Evolutionary conservation across 1,284 basidiomycete genomes (phyloP), one percentile per base, ranked within the genome.

Genomic region (Sanguinoderma infundibulare): DNA sequence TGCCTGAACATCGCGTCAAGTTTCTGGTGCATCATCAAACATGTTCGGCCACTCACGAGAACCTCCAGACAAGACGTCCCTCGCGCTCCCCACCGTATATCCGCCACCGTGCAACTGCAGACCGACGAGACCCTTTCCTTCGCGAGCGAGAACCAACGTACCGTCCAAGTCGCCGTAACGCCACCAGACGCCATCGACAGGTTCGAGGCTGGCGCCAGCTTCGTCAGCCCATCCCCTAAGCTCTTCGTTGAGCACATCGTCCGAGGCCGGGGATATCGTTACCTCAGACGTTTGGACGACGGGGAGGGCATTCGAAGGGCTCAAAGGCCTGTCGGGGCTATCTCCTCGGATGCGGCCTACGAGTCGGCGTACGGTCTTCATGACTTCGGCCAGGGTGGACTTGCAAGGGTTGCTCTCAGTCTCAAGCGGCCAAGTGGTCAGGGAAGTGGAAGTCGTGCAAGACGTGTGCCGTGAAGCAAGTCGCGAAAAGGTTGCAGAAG

Each of bases 1-100:
- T 61, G 9, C 62, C 65, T 67, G 49, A 6, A n/a, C 1, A 49
- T 4, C n/a, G n/a, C n/a, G n/a, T n/a, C n/a, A n/a, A n/a, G n/a
- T n/a, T n/a, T n/a, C n/a, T n/a, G n/a, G n/a, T n/a, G n/a, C n/a
- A n/a, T n/a, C n/a, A n/a, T n/a, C n/a, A n/a, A n/a, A n/a, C n/a
- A n/a, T n/a, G n/a, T n/a, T n/a, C n/a, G n/a, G n/a, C n/a, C n/a
- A 62, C 65, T 20, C 28, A 67, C 62, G 62, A 53, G 65, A 62
- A 5, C 59, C 57, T 17, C 65, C 65, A 22, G 62, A 64, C 14
- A 40, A 51, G n/a, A 54, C 56, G 8, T 67, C 65, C 55, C 53
- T 59, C 28, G 59, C 61, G n/a, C 56, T 64, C 14, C 65, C 65
- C 1, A 67, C 4, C 6, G 54, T 12, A 17, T 67, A 67, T 4